A percentile compares a stretch with the other conserved stretches of the same genome.
These are phyloP conservation scores for Ophiostoma tasmaniense DNA, from an alignment of 2,329 filamentous ascomycete species.

Conservation along the genomic window DNA sequence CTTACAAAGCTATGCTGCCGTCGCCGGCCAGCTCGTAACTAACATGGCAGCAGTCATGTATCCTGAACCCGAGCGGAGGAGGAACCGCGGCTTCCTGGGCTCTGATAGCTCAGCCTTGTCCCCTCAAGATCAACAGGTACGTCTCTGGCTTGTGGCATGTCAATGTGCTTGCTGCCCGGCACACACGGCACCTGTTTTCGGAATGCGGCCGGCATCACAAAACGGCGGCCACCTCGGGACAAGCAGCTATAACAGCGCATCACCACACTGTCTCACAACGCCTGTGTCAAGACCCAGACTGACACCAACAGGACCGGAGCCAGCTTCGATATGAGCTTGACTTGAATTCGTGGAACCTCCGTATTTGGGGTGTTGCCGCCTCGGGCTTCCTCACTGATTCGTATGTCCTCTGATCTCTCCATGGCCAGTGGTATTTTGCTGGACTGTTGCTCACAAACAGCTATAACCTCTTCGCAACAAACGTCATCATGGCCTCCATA, in stretches of 20 bases:
- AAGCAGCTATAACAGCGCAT: too few species aligned
- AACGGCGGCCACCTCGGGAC: too few species aligned
- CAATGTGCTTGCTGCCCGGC: not conserved
- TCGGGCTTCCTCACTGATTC: conserved; percentile 47
- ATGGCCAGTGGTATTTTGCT: not conserved
- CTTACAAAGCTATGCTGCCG: not conserved
- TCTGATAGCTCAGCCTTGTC: conserved; percentile 43
- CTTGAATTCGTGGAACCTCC: conserved; percentile 46
- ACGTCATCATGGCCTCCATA: conserved; percentile 45
- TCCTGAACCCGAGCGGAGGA: conserved; percentile 30
- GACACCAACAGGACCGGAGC: conserved; percentile 36
- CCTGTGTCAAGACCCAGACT: not conserved
- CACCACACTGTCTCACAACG: not conserved
- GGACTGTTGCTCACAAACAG: conserved; percentile 24
- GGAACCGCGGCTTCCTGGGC: conserved; percentile 44
- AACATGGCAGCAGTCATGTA: conserved; percentile 23
- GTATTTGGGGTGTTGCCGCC: conserved; percentile 47
- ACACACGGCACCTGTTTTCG: not conserved
- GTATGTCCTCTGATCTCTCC: conserved; percentile 27
- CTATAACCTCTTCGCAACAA: conserved; percentile 47
- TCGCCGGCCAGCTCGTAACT: not conserved
- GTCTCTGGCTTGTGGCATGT: conserved; percentile 18
- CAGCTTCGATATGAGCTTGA: conserved; percentile 46
- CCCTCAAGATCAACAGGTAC: conserved; percentile 41
- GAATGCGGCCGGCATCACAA: too few species aligned